These are phyloP conservation scores for Cladorrhinum sp. DNA, from an alignment of 2,329 filamentous ascomycete genomes.

Conservation along the genomic window DNA sequence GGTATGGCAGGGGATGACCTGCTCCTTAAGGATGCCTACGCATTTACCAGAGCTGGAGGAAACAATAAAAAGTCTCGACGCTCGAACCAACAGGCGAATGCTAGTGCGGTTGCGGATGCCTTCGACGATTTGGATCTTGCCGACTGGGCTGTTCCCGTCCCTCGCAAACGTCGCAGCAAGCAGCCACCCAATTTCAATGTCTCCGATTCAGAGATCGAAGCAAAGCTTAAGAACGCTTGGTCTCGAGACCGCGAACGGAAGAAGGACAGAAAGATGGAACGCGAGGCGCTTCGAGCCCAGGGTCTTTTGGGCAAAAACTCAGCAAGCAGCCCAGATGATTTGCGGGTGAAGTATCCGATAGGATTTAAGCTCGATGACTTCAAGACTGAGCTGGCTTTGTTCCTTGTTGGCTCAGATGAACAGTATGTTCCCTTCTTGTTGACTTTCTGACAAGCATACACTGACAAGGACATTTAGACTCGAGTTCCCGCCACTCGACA, in stretches of 20 bases:
- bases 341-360: constrained; percentile 67
- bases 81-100: constrained; percentile 36
- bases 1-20: constrained; percentile 59
- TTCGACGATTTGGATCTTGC: constrained; percentile 78
- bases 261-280: constrained; percentile 63
- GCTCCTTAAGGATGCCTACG: constrained; percentile 48
- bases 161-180: constrained; percentile 36
- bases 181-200: constrained; percentile 51
- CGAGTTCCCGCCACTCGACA: constrained; percentile 79
- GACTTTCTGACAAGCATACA: background rate
- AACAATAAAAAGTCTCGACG: constrained; percentile 7
- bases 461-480: constrained; percentile 47
- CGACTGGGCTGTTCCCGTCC: constrained; percentile 72
- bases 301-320: constrained; percentile 61
- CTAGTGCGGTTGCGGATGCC: constrained; percentile 42
- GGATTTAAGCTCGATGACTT: constrained; percentile 71
- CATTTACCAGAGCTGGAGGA: constrained; percentile 32
- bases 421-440: constrained; percentile 45
- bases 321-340: constrained; percentile 47
- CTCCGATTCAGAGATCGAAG: constrained; percentile 65
- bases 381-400: constrained; percentile 67
- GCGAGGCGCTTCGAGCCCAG: constrained; percentile 64
- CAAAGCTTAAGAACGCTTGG: constrained; percentile 57
- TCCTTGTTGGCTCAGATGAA: constrained; percentile 61
- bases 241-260: constrained; percentile 69